Percentiles rank a stretch among this genome's conserved stretches.
Evolutionary conservation across 1,139 yeast genomes (phyloP).

Genomic region (Lodderomyces beijingensis): DNA sequence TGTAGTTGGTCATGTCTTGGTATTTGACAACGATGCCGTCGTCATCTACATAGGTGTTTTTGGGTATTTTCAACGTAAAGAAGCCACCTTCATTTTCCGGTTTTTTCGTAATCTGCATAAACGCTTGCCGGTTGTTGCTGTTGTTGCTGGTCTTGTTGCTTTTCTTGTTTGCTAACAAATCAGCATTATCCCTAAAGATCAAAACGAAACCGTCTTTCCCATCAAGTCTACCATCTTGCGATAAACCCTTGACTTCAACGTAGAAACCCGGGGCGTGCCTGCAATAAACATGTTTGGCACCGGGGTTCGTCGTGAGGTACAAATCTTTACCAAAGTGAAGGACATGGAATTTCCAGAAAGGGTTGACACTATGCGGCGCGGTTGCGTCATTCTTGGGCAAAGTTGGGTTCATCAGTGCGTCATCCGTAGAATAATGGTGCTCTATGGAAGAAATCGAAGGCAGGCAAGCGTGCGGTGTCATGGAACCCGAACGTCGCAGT

Average conservation of each 20-base stretch:
- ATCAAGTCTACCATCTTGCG: neutral
- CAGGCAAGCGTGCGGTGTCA: too few relatives aligned
- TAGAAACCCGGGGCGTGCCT: conserved; percentile 56
- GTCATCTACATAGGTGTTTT: conserved; percentile 1
- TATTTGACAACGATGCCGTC: conserved; percentile 3
- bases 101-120: conserved; percentile 4
- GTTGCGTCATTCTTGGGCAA: too few relatives aligned
- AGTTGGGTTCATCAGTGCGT: too few relatives aligned
- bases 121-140: conserved; percentile 14
- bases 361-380: conserved; percentile 11
- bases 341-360: conserved; percentile 62
- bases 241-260: conserved; percentile 31
- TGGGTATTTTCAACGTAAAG: conserved; percentile 5
- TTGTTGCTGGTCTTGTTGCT: conserved; percentile 16
- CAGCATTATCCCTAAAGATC: conserved; percentile 29
- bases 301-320: conserved; percentile 59
- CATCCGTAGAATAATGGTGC: too few relatives aligned
- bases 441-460: too few relatives aligned
- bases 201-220: conserved; percentile 25
- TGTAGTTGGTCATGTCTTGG: too few relatives aligned
- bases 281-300: conserved; percentile 49
- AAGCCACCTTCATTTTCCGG: conserved; percentile 1
- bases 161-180: too few relatives aligned
- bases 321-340: conserved; percentile 45
- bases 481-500: too few relatives aligned